Evolutionary conservation across 768 basidiomycete genomes (phyloP), one percentile per base, ranked within the genome.

Genomic region (Collybiopsis luxurians): DNA sequence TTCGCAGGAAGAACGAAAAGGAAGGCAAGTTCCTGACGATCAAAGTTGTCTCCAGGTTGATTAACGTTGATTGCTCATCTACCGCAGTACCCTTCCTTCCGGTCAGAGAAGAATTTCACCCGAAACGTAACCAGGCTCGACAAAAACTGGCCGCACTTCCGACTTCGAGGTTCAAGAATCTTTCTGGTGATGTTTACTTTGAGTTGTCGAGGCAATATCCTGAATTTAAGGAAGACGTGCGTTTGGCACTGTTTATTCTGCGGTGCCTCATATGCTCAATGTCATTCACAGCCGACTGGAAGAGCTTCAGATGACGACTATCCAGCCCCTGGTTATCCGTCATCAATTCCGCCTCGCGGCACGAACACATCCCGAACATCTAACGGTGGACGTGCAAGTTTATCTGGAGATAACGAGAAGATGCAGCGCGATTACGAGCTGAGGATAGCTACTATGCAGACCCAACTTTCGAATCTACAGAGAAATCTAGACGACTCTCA

Each of bases 131-230:
- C 69, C 96, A 97, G 73, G 96, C 96, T 1, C 83, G 96, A 39
- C 96, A 98, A 73, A 98, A 98, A 73, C 84, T 98, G 31, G 94
- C 96, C 2, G 98, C 95, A 0, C 81, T 98, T 15, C 93, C 95
- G 1, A 78, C 86, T 19, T 79, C 87, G 26, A 82, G 95, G 13
- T 98, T 98, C 75, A 91, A 95, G 70, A 95, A 98, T 67, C 80
- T 98, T 13, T 95, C 93, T 2, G 92, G 92, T 58, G 97, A 99
- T 71, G 96, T 99, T 2, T 97, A 90, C 73, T 96, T 84, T 65
- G 97, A 99, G 67, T 79, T 99, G 31, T 85, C 88, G 17, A 78
- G 97, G 47, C 81, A 97, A 46, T 98, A 96, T 70, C 97, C 97
- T 1, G 96, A 98, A 66, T 98, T 99, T 68, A 87, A 89, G 69